Percentiles rank a stretch among this genome's conserved stretches.
Conservation (phyloP, 768 basidiomycete genomes). For the Lenzites betulinus region DNA sequence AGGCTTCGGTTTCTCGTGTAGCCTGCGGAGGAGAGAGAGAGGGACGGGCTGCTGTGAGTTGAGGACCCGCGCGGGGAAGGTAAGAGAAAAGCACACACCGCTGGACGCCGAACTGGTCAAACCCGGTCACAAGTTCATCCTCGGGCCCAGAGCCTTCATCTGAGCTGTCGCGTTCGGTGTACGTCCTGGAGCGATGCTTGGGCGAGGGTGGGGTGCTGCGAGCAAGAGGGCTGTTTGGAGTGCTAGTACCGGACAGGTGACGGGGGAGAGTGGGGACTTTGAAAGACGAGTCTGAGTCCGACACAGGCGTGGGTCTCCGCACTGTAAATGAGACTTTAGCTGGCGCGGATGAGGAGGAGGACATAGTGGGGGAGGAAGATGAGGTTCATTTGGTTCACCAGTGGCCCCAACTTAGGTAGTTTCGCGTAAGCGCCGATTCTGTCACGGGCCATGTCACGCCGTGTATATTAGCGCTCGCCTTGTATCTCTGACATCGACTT, state of each 20-base stretch:
- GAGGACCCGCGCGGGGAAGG: slow-evolving; percentile 47
- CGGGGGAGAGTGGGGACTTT: slow-evolving; percentile 64
- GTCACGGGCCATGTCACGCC: too few species aligned
- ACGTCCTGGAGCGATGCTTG: slow-evolving; percentile 27
- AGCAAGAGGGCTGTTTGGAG: slow-evolving; percentile 58
- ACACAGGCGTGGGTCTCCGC: slow-evolving; percentile 72
- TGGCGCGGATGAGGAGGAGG: slow-evolving; percentile 22
- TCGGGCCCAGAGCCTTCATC: slow-evolving; percentile 55
- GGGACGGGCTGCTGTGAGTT: slow-evolving; percentile 67
- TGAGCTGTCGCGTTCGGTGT: slow-evolving; percentile 48
- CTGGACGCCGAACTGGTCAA: slow-evolving; percentile 74
- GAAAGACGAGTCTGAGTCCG: slow-evolving; percentile 52
- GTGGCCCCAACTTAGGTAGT: too few species aligned
- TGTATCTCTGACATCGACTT: too few species aligned
- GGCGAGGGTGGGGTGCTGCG: slow-evolving; percentile 50
- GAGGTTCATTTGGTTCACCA: too few species aligned
- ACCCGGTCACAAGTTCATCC: slow-evolving; percentile 72
- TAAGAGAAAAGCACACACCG: slow-evolving; percentile 64
- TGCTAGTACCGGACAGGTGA: slow-evolving; percentile 46
- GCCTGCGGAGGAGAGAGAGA: slow-evolving; percentile 34
- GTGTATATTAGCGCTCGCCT: too few species aligned
- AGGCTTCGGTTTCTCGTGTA: slow-evolving; percentile 48
- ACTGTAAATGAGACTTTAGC: slow-evolving; percentile 81
- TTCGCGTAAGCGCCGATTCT: too few species aligned
- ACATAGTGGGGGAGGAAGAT: slow-evolving; percentile 21